Percentiles rank a stretch among this genome's conserved stretches.
These are phyloP conservation scores for Dispira simplex DNA, from an alignment of 192 early-diverging fungal species.

Conservation along the genomic window DNA sequence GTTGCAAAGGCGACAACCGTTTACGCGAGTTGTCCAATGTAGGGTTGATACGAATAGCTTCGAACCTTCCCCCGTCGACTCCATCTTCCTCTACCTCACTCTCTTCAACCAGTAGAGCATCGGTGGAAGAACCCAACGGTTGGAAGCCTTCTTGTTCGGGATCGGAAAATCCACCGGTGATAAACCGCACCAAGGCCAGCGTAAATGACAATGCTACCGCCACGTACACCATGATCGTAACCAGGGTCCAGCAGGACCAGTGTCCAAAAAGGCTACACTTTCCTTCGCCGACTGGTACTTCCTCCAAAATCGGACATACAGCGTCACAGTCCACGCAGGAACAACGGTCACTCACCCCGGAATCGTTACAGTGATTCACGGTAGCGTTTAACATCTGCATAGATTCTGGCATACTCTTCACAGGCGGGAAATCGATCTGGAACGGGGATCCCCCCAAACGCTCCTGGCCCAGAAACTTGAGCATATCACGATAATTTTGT, in stretches of 20 bases:
- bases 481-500: slow-evolving; percentile 33
- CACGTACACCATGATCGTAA: slow-evolving; percentile 24
- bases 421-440: slow-evolving; percentile 41
- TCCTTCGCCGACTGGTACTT: slow-evolving; percentile 22
- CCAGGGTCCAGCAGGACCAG: slow-evolving; percentile 33
- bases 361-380: slow-evolving; percentile 32
- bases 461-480: slow-evolving; percentile 34
- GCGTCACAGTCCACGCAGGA: slow-evolving; percentile 42
- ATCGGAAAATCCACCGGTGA: neutral
- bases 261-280: slow-evolving; percentile 27
- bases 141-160: neutral
- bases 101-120: slow-evolving; percentile 14
- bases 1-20: slow-evolving; percentile 30
- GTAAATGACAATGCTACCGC: slow-evolving; percentile 13
- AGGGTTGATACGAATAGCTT: slow-evolving; percentile 14
- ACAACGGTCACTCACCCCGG: slow-evolving; percentile 31
- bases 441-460: slow-evolving; percentile 38
- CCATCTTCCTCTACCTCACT: slow-evolving; percentile 15
- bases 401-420: neutral
- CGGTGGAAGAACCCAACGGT: neutral
- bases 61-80: slow-evolving; percentile 20
- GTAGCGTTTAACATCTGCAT: slow-evolving; percentile 19
- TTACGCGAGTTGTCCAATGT: slow-evolving; percentile 17
- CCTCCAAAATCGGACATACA: slow-evolving; percentile 31
- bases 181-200: neutral